phyloP scores from a whole-genome alignment of 2,329 filamentous ascomycete genomes.

The Passalora sequoiae region DNA sequence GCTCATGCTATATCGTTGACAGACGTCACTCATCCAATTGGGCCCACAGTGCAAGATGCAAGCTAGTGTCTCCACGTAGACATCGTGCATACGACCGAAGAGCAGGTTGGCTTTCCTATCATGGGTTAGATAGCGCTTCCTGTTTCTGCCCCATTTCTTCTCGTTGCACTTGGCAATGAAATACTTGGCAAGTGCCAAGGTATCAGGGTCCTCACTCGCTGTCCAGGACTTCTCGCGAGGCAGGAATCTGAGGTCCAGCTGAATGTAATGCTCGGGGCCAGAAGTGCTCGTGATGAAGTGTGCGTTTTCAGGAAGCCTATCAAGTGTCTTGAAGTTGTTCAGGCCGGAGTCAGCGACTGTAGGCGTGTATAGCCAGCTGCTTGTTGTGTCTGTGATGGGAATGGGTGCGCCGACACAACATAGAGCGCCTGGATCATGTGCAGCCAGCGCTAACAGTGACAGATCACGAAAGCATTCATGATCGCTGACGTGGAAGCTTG shows the following conservation, averaged over 20 bases:
- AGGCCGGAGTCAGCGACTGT: slow-evolving; percentile 33
- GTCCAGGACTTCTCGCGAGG: slow-evolving; percentile 19
- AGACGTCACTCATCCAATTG: slow-evolving; percentile 37
- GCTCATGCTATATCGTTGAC: slow-evolving; percentile 30
- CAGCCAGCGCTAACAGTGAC: slow-evolving; percentile 38
- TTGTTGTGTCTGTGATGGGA: slow-evolving; percentile 16
- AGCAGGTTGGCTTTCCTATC: slow-evolving; percentile 32
- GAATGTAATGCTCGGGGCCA: slow-evolving; percentile 36
- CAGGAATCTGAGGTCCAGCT: slow-evolving; percentile 40
- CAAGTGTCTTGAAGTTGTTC: slow-evolving; percentile 32
- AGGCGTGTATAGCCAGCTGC: slow-evolving; percentile 30
- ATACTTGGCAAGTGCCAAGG: slow-evolving; percentile 29
- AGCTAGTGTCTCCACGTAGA: slow-evolving; percentile 40
- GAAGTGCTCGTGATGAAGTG: slow-evolving; percentile 24
- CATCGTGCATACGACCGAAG: slow-evolving; percentile 37
- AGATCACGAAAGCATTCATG: slow-evolving; percentile 41
- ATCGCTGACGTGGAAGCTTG: slow-evolving; percentile 27
- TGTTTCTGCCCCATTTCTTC: slow-evolving; percentile 29
- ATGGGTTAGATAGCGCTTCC: slow-evolving; percentile 30
- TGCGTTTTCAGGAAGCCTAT: slow-evolving; percentile 21
- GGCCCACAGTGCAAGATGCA: slow-evolving; percentile 39
- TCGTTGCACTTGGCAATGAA: slow-evolving; percentile 34
- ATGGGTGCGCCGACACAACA: slow-evolving; percentile 35
- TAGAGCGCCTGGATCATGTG: slow-evolving; percentile 39
- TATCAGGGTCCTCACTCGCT: slow-evolving; percentile 20